Evolutionary conservation across 331 rosid genomes (phyloP).

Genomic region (Saraca asoca): DNA sequence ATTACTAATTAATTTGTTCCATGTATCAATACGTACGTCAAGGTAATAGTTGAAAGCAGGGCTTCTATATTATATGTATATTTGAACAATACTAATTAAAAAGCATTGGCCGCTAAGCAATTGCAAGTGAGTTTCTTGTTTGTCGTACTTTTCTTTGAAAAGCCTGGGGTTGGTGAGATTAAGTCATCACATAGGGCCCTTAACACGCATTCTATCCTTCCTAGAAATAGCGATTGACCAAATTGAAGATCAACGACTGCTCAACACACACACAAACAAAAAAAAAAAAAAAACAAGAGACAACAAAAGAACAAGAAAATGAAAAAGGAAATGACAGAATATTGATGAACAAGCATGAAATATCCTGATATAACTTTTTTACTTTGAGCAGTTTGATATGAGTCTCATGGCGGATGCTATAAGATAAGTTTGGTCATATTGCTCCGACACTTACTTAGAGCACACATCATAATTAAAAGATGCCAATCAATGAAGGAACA

Average conservation of each 20-base stretch:
- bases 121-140: slow-evolving; percentile 35
- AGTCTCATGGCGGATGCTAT: neutral
- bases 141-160: slow-evolving; percentile 8
- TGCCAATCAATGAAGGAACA: too few relatives aligned
- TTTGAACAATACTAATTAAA: neutral
- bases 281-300: neutral
- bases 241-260: neutral
- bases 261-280: slow-evolving; percentile 1
- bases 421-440: too few relatives aligned
- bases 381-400: slow-evolving; percentile 1
- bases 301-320: too few relatives aligned
- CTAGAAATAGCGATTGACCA: slow-evolving; percentile 45
- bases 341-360: neutral
- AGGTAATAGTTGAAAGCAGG: neutral
- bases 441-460: too few relatives aligned
- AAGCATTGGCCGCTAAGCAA: neutral
- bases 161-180: slow-evolving; percentile 4
- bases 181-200: neutral
- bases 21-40: too few relatives aligned
- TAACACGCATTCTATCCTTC: slow-evolving; percentile 42
- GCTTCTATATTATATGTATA: too few relatives aligned
- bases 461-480: too few relatives aligned
- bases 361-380: neutral
- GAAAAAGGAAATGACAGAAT: neutral
- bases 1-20: too few relatives aligned